Conservation (phyloP, 169 alveolate genomes). For the Hammondia hammondi region DNA sequence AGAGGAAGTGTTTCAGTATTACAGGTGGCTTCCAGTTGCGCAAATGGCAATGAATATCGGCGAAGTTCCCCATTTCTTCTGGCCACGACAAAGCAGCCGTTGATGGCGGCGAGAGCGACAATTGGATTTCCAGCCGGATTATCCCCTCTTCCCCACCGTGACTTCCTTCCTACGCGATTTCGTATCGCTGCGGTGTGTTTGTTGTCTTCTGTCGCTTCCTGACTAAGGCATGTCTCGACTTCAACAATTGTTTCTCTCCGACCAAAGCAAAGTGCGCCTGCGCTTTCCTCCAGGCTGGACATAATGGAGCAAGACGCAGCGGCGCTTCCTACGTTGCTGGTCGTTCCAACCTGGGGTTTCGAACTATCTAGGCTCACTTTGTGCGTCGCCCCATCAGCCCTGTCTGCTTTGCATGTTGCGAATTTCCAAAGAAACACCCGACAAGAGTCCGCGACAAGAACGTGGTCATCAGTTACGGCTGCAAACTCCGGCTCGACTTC, state of each 20-base stretch:
- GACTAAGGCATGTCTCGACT: neutral
- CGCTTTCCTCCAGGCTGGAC: neutral
- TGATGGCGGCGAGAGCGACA: neutral
- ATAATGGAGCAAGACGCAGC: neutral
- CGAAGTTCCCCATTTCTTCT: conserved; percentile 17
- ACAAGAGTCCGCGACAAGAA: neutral
- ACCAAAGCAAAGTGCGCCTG: neutral
- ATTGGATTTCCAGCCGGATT: neutral
- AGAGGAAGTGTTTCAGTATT: neutral
- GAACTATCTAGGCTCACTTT: too few species aligned
- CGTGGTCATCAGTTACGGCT: neutral
- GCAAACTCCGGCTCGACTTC: conserved; percentile 16
- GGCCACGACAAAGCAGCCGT: conserved; percentile 3
- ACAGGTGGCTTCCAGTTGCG: neutral
- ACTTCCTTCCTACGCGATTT: too few species aligned
- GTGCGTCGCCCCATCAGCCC: neutral
- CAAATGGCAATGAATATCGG: conserved; percentile 13
- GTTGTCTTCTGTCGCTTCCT: neutral
- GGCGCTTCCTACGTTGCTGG: neutral
- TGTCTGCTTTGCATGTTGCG: neutral
- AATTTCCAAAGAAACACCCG: neutral
- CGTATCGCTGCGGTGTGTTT: too few species aligned
- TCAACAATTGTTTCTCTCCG: neutral
- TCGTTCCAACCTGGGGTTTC: neutral
- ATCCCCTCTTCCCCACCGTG: neutral